Conservation (phyloP, 192 early-diverging fungal genomes). For the Coemansia guatemalensis region DNA sequence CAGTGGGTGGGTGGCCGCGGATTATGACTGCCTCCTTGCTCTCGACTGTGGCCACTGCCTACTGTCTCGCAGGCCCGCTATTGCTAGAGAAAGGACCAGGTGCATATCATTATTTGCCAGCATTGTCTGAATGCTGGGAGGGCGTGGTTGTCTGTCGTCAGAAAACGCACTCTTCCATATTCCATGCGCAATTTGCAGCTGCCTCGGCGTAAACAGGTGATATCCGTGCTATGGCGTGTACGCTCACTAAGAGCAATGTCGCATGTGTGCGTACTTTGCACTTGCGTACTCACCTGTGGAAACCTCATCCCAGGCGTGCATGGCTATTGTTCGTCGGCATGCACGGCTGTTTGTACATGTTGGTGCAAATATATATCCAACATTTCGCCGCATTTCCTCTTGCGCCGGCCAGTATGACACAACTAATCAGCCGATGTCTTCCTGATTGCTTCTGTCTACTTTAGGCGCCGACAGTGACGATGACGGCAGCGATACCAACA, state of each 20-base stretch:
- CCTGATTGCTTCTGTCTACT: conserved; percentile 1
- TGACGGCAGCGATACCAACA: neutral
- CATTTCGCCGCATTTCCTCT: too few species aligned
- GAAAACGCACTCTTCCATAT: neutral
- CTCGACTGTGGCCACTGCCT: conserved; percentile 14
- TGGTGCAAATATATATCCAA: too few species aligned
- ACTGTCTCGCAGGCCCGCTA: conserved; percentile 9
- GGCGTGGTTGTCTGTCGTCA: conserved; percentile 4
- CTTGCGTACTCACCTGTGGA: too few species aligned
- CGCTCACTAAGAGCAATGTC: too few species aligned
- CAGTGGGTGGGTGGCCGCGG: conserved; percentile 6
- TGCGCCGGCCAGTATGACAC: too few species aligned
- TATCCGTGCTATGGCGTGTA: too few species aligned
- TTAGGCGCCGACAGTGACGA: conserved; percentile 3
- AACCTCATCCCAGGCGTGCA: too few species aligned
- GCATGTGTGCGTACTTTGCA: too few species aligned
- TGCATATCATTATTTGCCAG: conserved; percentile 11
- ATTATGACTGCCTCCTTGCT: conserved; percentile 5
- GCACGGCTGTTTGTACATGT: too few species aligned
- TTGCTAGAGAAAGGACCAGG: conserved; percentile 29
- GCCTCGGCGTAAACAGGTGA: too few species aligned
- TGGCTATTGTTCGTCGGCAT: too few species aligned
- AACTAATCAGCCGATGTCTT: neutral
- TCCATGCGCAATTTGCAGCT: too few species aligned
- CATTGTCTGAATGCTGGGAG: neutral